These are phyloP conservation scores for Dinochytrium kinnereticum DNA, from an alignment of 371 early-diverging fungal species.

Conservation along the genomic window DNA sequence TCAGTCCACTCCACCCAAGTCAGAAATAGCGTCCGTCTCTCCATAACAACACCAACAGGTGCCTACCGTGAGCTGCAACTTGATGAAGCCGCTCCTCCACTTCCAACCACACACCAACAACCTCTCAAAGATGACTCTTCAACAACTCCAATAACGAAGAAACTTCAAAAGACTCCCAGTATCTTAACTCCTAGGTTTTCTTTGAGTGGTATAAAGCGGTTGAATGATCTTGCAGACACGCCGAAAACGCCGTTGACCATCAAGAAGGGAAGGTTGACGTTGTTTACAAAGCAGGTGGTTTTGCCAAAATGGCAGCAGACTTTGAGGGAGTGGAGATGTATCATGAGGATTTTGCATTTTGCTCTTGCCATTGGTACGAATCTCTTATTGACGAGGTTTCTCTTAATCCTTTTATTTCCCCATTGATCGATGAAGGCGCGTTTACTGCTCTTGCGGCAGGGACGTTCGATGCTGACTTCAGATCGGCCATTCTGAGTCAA, in stretches of 20 bases:
- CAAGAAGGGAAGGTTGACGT: slow-evolving; percentile 4
- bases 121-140: not conserved
- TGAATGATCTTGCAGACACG: not conserved
- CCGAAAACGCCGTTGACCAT: slow-evolving; percentile 7
- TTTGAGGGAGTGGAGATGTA: slow-evolving; percentile 19
- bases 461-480: slow-evolving; percentile 44
- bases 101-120: not conserved
- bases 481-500: slow-evolving; percentile 36
- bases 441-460: slow-evolving; percentile 44
- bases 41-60: not conserved
- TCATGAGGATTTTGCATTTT: slow-evolving; percentile 20
- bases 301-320: slow-evolving; percentile 26
- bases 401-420: not conserved
- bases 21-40: not conserved
- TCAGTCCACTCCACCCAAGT: too few species aligned
- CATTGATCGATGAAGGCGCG: slow-evolving; percentile 31
- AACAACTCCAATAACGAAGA: not conserved
- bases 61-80: not conserved
- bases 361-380: slow-evolving; percentile 24
- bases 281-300: slow-evolving; percentile 32
- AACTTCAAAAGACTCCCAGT: not conserved
- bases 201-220: not conserved
- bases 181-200: not conserved
- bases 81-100: not conserved
- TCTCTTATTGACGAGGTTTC: not conserved